Conservation (phyloP, 768 basidiomycete species). For the Lactarius hengduanensis region DNA sequence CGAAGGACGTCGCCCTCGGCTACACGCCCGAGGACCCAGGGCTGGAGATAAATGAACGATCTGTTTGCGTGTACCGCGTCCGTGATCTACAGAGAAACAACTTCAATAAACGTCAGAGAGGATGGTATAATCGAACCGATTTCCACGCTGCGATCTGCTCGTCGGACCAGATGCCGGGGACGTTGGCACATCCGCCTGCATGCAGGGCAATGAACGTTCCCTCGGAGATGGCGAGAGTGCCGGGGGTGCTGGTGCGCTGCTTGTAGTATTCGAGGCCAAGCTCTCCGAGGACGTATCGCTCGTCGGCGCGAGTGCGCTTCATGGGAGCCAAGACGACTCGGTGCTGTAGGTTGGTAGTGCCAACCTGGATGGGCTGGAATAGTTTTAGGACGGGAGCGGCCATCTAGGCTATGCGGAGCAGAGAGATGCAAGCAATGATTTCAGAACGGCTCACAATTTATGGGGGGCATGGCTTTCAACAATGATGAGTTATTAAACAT, state of each 20-base stretch:
- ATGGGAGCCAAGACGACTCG: conserved; percentile 55
- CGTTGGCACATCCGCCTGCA: conserved; percentile 45
- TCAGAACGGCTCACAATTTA: background rate
- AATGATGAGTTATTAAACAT: too few relatives aligned
- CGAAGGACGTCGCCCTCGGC: conserved; percentile 24
- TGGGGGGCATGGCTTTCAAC: background rate
- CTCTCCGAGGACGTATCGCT: conserved; percentile 37
- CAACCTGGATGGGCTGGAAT: conserved; percentile 50
- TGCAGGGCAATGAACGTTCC: conserved; percentile 51
- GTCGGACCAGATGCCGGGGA: conserved; percentile 50
- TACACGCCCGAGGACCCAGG: conserved; percentile 49
- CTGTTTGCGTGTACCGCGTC: conserved; percentile 46
- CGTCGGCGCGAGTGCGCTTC: conserved; percentile 45
- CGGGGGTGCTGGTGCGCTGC: conserved; percentile 47
- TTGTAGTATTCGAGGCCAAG: conserved; percentile 46
- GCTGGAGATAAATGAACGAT: conserved; percentile 45
- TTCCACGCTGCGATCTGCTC: conserved; percentile 58
- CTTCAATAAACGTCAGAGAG: background rate
- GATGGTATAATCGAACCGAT: conserved; percentile 34
- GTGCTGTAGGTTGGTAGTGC: conserved; percentile 44
- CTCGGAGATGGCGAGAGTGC: conserved; percentile 58
- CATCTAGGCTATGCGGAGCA: background rate
- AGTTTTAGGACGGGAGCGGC: conserved; percentile 31
- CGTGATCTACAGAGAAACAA: conserved; percentile 16
- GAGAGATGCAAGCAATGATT: background rate